Percentiles rank a stretch among this genome's conserved stretches.
phyloP scores from a whole-genome alignment of 441 rosid genomes.

The Adansonia gregorii region DNA sequence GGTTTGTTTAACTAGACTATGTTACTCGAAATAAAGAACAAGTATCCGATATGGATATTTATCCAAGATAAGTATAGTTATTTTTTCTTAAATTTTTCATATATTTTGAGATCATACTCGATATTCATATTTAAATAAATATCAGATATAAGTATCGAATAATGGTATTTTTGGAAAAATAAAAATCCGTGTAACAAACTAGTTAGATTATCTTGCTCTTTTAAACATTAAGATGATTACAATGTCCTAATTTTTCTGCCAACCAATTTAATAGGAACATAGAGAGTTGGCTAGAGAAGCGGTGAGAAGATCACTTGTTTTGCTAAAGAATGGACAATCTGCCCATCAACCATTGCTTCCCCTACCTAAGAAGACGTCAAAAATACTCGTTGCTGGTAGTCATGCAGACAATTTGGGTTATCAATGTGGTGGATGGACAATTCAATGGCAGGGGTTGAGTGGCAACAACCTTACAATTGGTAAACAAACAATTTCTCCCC shows the following conservation, averaged over 20 bases:
- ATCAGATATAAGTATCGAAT: too few species aligned
- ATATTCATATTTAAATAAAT: too few species aligned
- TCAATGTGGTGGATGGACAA: conserved; percentile 82
- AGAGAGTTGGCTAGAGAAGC: conserved; percentile 78
- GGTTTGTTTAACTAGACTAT: conserved; percentile 34
- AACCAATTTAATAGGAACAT: conserved; percentile 48
- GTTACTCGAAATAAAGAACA: too few species aligned
- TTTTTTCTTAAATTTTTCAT: too few species aligned
- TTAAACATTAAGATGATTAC: background rate
- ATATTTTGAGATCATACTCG: too few species aligned
- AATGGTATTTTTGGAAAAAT: too few species aligned
- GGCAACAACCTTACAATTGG: conserved; percentile 66
- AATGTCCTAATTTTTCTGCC: background rate
- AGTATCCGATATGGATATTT: too few species aligned
- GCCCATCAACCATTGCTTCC: conserved; percentile 57
- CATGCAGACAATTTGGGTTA: conserved; percentile 73
- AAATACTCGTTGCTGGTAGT: conserved; percentile 66
- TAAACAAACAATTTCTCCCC: conserved; percentile 22
- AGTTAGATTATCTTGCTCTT: background rate
- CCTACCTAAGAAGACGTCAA: conserved; percentile 54
- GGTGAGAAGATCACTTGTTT: conserved; percentile 69
- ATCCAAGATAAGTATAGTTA: too few species aligned
- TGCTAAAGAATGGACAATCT: conserved; percentile 58
- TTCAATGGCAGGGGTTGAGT: conserved; percentile 62
- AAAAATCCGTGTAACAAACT: too few species aligned